Conservation (phyloP, 352 stramenopile species). For the Phytophthora cajani region DNA sequence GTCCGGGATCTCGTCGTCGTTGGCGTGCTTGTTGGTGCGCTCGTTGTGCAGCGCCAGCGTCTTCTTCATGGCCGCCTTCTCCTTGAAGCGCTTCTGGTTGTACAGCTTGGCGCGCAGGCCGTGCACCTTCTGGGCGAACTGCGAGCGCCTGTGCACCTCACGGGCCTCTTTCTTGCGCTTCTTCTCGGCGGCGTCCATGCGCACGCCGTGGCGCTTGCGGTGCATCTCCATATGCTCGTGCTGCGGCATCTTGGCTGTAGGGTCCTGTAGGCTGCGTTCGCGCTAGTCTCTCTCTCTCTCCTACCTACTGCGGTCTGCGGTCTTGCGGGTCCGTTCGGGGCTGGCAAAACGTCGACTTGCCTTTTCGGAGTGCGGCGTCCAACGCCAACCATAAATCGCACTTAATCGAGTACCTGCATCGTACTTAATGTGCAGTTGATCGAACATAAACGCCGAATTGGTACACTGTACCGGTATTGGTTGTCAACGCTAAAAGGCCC, state of each 20-base stretch:
- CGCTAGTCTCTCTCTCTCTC: constrained; percentile 1
- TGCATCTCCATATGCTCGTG: constrained; percentile 99
- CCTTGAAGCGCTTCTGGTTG: constrained; percentile 99
- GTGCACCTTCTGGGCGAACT: constrained; percentile 99
- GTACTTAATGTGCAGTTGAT: background rate
- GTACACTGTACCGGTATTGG: background rate
- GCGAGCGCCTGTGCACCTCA: constrained; percentile 96
- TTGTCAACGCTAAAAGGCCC: background rate
- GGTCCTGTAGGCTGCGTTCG: background rate
- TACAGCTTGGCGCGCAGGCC: constrained; percentile 99
- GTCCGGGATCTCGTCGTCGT: constrained; percentile 97
- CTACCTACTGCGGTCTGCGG: background rate
- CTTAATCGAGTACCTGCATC: background rate
- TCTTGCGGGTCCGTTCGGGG: constrained; percentile 23
- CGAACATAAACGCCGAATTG: background rate
- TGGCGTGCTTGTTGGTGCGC: constrained; percentile 98
- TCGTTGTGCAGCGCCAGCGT: constrained; percentile 99
- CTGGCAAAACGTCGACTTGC: constrained; percentile 18
- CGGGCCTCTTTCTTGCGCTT: constrained; percentile 99
- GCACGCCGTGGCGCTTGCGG: constrained; percentile 98
- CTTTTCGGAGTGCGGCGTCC: background rate
- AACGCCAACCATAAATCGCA: constrained; percentile 39
- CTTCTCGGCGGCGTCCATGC: constrained; percentile 96
- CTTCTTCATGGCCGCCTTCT: constrained; percentile 99
- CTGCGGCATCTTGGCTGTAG: constrained; percentile 91